Conservation (phyloP, 768 basidiomycete genomes). For the Obba rivulosa region DNA sequence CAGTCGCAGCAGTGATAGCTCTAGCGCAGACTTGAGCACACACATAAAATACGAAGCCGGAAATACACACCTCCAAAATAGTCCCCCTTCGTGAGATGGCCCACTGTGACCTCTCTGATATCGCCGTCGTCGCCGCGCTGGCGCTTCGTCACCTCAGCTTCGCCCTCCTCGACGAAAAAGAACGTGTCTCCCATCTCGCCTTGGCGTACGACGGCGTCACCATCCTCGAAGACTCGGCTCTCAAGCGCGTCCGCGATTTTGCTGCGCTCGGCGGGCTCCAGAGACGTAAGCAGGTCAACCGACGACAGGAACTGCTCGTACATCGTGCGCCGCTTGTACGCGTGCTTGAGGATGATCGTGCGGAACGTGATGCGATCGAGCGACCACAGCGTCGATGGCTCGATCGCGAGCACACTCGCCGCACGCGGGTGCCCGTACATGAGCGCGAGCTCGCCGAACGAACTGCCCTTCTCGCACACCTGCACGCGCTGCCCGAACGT, state of each 20-base stretch:
- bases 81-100: conserved; percentile 80
- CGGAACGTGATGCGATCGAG: conserved; percentile 98
- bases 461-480: conserved; percentile 78
- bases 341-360: conserved; percentile 92
- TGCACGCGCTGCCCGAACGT: conserved; percentile 78
- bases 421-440: conserved; percentile 98
- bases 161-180: conserved; percentile 95
- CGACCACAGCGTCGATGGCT: conserved; percentile 84
- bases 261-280: conserved; percentile 85
- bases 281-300: conserved; percentile 79
- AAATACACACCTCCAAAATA: conserved; percentile 87
- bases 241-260: conserved; percentile 96
- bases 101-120: conserved; percentile 63
- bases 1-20: conserved; percentile 83
- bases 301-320: conserved; percentile 95
- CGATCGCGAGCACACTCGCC: conserved; percentile 85
- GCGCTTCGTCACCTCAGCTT: conserved; percentile 80
- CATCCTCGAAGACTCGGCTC: conserved; percentile 75
- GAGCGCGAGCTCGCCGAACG: conserved; percentile 93
- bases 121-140: conserved; percentile 55
- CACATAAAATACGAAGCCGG: background rate
- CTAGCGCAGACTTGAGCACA: conserved; percentile 35
- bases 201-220: conserved; percentile 83
- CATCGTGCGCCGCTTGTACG: conserved; percentile 87
- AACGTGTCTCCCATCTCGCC: conserved; percentile 97